Evolutionary conservation across 352 stramenopile species (phyloP), one percentile per base, ranked within the genome.

Genomic region (Pythium oligandrum): DNA sequence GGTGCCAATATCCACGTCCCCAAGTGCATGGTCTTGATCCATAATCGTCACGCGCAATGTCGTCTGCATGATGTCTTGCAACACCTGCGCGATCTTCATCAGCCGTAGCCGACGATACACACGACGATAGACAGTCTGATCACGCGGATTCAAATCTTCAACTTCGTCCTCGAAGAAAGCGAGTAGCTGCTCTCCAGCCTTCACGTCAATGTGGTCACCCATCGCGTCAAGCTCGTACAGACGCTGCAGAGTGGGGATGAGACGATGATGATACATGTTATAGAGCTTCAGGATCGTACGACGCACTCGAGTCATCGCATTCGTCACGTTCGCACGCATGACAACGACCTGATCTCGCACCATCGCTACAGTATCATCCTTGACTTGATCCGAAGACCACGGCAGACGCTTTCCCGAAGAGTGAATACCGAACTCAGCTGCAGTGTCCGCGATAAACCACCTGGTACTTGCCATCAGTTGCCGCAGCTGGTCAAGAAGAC

Each of bases 131-230:
- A 85, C 71, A 2, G 45, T 31, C 17, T 83, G 61, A 38, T 90
- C 79, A 3, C 87, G 69, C 7, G 66, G n/a, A 11, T 86, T 73
- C 40, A 90, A 52, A 33, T 83, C 70, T 50, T 88, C 77, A 0
- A 90, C 79, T 51, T 88, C 79, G 2, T 76, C 68, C 31, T 80
- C 70, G 49, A 90, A 90, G 43, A 88, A 80, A 33, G 34, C 52
- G 3, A 88, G 50, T 12, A 86, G 46, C 30, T 64, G 55, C 45
- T 88, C 73, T 1, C 70, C 76, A 4, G 49, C 50, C 4, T 58
- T 50, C 4, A 84, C n/a, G 26, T 79, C 50, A 7, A 84, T 59
- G 3, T 53, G 11, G 6, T 78, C 64, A 11, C 71, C 64, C 39
- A 71, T 58, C 0, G 68, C 66, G 46, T 87, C 73, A n/a, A 86